Evolutionary conservation across 2,329 filamentous ascomycete species (phyloP), one percentile per base, ranked within the genome.

Genomic region (Botrytis pseudocinerea): DNA sequence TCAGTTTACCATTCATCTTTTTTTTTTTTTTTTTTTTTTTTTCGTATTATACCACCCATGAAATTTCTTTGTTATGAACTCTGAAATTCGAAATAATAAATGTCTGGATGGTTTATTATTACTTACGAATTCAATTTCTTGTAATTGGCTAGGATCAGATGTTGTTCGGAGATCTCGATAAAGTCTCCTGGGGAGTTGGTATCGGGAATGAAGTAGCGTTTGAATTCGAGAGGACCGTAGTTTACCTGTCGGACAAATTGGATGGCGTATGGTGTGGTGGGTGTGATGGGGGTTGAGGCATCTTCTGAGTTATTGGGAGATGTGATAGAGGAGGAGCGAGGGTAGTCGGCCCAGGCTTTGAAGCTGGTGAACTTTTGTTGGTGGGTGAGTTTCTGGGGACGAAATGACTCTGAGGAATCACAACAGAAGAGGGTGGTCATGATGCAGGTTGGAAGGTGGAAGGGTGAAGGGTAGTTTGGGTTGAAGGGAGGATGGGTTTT

Each of bases 211-310:
- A 85, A 86, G 77, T 85, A 86, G 44, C 83, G 76, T 74, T 82
- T 85, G 66, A 78, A 81, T 71, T 86, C 84, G 0, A 84, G 78
- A 4, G 83, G 78, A 1, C 85, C 84, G 73, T 80, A 85, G 76
- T 85, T 85, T 75, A 84, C 79, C 78, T 85, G 84, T 4, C 78
- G 79, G 35, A 85, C 83, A 4, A 85, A 76, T 76, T 86, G 84
- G 3, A 86, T 76, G 25, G 77, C 83, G 42, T 74, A 78, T 14
- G 69, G 59, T 1, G 69, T 63, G n/a, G 20, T 51, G 25, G 42
- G 16, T 35, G 12, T 42, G 59, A 42, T 62, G 22, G 59, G 60
- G 25, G 25, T 71, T 32, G 42, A 51, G 40, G 28, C 9, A 22
- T 3, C 25, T 16, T 0, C 51, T 28, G 12, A 32, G 20, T 57